phyloP scores from a whole-genome alignment of 495 filamentous ascomycete genomes.

The Chlorociboria aeruginascens region DNA sequence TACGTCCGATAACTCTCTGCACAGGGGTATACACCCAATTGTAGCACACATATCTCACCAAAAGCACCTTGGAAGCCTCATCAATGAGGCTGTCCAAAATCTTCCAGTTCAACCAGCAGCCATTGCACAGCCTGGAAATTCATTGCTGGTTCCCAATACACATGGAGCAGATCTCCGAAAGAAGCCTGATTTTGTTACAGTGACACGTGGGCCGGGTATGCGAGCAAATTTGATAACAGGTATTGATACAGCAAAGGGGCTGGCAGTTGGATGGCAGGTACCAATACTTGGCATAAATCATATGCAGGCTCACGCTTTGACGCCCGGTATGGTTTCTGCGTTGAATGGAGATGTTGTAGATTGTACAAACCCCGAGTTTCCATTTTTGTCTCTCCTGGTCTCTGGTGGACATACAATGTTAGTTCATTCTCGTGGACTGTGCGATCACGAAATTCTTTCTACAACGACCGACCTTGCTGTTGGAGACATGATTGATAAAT shows the following conservation, averaged over 20 bases:
- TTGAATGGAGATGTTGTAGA: constrained; percentile 22
- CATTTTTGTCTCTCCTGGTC: constrained; percentile 81
- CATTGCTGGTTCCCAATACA: constrained; percentile 4
- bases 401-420: constrained; percentile 90
- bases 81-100: constrained; percentile 46
- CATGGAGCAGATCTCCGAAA: constrained; percentile 20
- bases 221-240: constrained; percentile 58
- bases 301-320: constrained; percentile 94
- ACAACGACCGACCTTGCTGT: constrained; percentile 62
- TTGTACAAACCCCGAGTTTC: constrained; percentile 39
- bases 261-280: constrained; percentile 70
- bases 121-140: neutral
- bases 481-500: constrained; percentile 78
- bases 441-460: constrained; percentile 60
- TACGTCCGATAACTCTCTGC: constrained; percentile 60
- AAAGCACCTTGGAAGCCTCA: constrained; percentile 48
- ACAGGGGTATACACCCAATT: constrained; percentile 68
- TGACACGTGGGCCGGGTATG: constrained; percentile 89
- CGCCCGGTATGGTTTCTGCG: constrained; percentile 65
- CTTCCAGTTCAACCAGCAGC: constrained; percentile 29
- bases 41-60: constrained; percentile 63
- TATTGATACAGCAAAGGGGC: constrained; percentile 75
- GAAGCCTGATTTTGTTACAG: constrained; percentile 70
- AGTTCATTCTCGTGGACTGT: constrained; percentile 52
- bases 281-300: constrained; percentile 83